These are phyloP conservation scores for Heliocybe sulcata DNA, from an alignment of 1,284 basidiomycete species.

Conservation along the genomic window DNA sequence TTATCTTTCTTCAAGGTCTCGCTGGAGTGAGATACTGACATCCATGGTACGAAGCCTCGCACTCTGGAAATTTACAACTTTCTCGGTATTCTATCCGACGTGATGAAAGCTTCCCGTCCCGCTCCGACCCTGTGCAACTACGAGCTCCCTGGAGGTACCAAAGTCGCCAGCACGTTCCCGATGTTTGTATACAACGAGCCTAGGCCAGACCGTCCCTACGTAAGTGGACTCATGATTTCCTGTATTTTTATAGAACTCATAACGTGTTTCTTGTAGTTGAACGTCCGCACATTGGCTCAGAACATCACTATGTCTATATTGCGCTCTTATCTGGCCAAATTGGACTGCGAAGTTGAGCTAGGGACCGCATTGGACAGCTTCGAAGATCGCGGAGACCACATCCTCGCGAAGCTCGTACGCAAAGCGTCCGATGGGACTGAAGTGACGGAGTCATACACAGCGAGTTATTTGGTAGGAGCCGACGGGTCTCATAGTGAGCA, in stretches of 20 bases:
- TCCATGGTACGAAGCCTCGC: conserved; percentile 8
- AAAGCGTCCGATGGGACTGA: conserved; percentile 10
- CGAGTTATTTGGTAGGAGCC: conserved; percentile 6
- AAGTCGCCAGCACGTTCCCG: conserved; percentile 1
- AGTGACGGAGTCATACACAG: conserved; percentile 10
- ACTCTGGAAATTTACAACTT: conserved; percentile 8
- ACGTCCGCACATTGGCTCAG: conserved; percentile 20
- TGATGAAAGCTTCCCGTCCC: conserved; percentile 7
- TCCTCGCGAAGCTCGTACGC: conserved; percentile 18
- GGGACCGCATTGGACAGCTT: conserved; percentile 22
- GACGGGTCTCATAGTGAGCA: conserved; percentile 9
- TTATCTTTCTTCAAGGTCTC: no score
- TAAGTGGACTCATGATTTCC: not conserved
- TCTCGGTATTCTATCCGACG: conserved; percentile 10
- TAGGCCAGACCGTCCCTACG: not conserved
- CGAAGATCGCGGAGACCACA: conserved; percentile 19
- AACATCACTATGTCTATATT: conserved; percentile 21
- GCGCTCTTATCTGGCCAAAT: conserved; percentile 20
- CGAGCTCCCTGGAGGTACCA: conserved; percentile 4
- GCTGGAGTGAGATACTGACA: no score
- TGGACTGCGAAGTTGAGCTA: conserved; percentile 23
- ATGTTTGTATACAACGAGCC: conserved; percentile 4
- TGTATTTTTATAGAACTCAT: not conserved
- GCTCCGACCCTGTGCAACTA: conserved; percentile 7
- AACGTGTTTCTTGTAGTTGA: not conserved